Evolutionary conservation across 2,329 filamentous ascomycete species (phyloP), one percentile per base, ranked within the genome.

Genomic region (Xylariaceae sp.): DNA sequence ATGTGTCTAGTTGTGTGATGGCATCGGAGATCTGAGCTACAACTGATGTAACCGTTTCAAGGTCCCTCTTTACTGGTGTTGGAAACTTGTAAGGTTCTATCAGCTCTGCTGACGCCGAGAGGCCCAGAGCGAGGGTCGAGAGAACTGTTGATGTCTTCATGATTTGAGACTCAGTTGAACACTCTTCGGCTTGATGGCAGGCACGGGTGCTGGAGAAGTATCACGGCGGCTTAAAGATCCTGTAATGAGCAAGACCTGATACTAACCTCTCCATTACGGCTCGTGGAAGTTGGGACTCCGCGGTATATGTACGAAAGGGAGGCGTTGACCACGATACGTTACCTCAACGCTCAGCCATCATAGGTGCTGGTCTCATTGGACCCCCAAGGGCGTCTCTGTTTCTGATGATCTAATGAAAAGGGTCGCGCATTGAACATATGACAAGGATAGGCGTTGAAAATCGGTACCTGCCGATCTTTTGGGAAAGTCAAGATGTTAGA

Each of bases 1-100:
- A 54, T 2, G 35, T 56, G 54, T 66, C 64, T 22, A 66, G 63
- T 41, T 63, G 50, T 30, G 51, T 44, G 12, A 66, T 57, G 9
- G 63, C 62, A 22, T 41, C 46, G 1, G 58, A 58, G 33, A 64
- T 58, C 39, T 60, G 49, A 1, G 50, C 45, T 12, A 60, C 52
- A 32, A 59, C 58, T 5, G 54, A 58, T 5, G 50, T 53, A 36
- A 66, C 58, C 1, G 57, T 52, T 11, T 54, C 55, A 3, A 62
- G 18, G 15, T 44, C 47, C 57, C 64, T 10, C 58, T 54, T 32
- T 27, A 54, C 57, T 12, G 54, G 49, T 9, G 55, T 57, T 0
- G 52, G 54, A 10, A 45, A 27, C 4, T 47, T 38, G 33, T 53
- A 51, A 1, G 53, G 50, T 10, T 58, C 55, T 14, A 55, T 48